Percentiles rank a stretch among this genome's conserved stretches.
These are phyloP conservation scores for Nemania diffusa DNA, from an alignment of 2,329 filamentous ascomycete genomes.

Conservation along the genomic window DNA sequence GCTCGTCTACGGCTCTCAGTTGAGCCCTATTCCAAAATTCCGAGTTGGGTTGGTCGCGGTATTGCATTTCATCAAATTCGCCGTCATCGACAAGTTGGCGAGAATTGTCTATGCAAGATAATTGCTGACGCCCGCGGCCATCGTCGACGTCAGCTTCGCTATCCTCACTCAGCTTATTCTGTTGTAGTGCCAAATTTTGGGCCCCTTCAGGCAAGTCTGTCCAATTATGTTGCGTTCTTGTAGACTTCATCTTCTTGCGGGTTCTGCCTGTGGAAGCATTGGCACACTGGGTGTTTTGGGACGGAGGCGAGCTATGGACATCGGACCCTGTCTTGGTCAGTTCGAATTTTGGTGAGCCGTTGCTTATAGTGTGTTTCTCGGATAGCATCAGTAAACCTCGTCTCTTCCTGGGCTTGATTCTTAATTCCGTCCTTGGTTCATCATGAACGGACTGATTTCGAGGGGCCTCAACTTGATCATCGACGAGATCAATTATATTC, in stretches of 20 bases:
- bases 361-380: slow-evolving; percentile 46
- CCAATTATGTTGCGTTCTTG: not conserved
- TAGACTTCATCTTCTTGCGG: not conserved
- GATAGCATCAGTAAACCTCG: slow-evolving; percentile 61
- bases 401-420: slow-evolving; percentile 59
- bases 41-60: not conserved
- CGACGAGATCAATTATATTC: slow-evolving; percentile 15
- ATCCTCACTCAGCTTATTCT: not conserved
- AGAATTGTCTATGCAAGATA: not conserved
- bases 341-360: slow-evolving; percentile 17
- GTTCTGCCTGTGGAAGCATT: not conserved
- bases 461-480: slow-evolving; percentile 9
- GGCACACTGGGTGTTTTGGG: not conserved
- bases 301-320: not conserved
- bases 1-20: not conserved
- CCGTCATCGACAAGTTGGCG: not conserved
- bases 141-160: not conserved
- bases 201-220: not conserved
- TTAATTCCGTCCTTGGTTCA: slow-evolving; percentile 57
- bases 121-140: not conserved
- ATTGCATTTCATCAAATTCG: slow-evolving; percentile 3
- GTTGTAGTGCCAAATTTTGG: not conserved
- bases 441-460: slow-evolving; percentile 20
- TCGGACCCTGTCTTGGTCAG: slow-evolving; percentile 4
- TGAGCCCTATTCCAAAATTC: not conserved